Evolutionary conservation across 352 stramenopile species (phyloP), one percentile per base, ranked within the genome.

Genomic region (Globisporangium spiculum): DNA sequence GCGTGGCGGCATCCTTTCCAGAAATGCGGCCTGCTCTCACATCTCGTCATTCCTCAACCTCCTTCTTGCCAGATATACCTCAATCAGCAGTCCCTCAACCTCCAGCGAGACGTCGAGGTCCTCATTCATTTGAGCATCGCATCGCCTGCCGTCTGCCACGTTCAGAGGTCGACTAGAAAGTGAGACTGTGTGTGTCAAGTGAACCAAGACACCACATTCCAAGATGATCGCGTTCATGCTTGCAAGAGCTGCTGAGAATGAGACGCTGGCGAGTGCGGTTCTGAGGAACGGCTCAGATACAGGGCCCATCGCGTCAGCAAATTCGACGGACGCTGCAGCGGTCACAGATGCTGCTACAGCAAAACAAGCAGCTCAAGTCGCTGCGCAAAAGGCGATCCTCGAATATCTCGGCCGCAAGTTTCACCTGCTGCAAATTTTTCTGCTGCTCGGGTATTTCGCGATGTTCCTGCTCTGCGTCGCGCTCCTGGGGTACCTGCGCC

Each of bases 401-500:
- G 62, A 67, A 18, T 67, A 67, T 30, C 30, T 67, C 32, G 20
- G 62, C 30, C 20, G 34, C 38, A 67, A 62, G 26, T 67, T 67
- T 30, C 24, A 64, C 32, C 50, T 65, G 24, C 41, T 65, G 16
- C 60, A 65, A 20, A n/a, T 46, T 7, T 63, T 63, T 6, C 44
- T 67, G 22, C 18, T 67, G 32, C 14, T 61, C 24, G 50, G 50
- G 22, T 67, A 61, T 24, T 54, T 52, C 53, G 3, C n/a, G 3
- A 59, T 65, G 44, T 62, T 69, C 18, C 18, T 60, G 18, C 55
- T 66, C 20, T 66, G 60, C 27, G 7, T 59, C 30, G 7, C 32
- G 8, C 58, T 89, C 12, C 69, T 88, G n/a, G 56, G 63, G 4
- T 88, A 89, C 65, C 68, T 88, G 69, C 81, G 77, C 1, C 66